Base-by-base conservation (phyloP, 176 grass and related monocot species). In the Alopecurus myosuroides region DNA sequence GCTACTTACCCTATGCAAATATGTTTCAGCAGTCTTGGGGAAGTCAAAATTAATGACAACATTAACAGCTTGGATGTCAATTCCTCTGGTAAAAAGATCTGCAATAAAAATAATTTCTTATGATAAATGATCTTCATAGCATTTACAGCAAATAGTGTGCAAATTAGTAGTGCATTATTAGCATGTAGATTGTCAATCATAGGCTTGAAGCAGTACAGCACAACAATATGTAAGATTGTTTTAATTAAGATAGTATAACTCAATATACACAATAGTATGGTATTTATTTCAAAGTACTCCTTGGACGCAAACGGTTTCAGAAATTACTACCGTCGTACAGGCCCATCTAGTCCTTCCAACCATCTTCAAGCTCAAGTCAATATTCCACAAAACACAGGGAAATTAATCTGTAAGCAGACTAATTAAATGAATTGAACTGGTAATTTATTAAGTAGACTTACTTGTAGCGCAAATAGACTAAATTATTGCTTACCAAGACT, bases 1-100 rank as follows among this genome's bases (percentile, higher is more conserved):
- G 34, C 48, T 62, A 28, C 46, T 86, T 90, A 97, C 94, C 88
- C 94, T 92, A 75, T 97, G 94, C 60, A 97, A 89, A 87, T 97
- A 97, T 71, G 94, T 97, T 77, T 97, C 94, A 3, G 94, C 82
- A 25, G 89, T 97, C 69, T 90, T 97, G 11, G 94, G 94, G 67
- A 97, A 97, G 82, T 97, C 94, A 90, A 97, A 97, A 74, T 97
- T 97, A 70, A 97, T 92, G 53, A 97, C 94, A 81, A 97, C 94
- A 89, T 97, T 97, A 51, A 97, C 94, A 72, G 94, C 94, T 79
- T 97, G 94, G 52, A 97, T 97, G 77, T 97, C 94, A 86, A 97
- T 97, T 60, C 94, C 94, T 85, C 94, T 94, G n/a, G 94, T 97
- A 77, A 97, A 97, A 8, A 97, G 92, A 91, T 97, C 94, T 97